A percentile compares a stretch with the other conserved stretches of the same genome.
These are phyloP conservation scores for Sporothrix brunneoviolacea DNA, from an alignment of 2,329 filamentous ascomycete species.

Conservation along the genomic window DNA sequence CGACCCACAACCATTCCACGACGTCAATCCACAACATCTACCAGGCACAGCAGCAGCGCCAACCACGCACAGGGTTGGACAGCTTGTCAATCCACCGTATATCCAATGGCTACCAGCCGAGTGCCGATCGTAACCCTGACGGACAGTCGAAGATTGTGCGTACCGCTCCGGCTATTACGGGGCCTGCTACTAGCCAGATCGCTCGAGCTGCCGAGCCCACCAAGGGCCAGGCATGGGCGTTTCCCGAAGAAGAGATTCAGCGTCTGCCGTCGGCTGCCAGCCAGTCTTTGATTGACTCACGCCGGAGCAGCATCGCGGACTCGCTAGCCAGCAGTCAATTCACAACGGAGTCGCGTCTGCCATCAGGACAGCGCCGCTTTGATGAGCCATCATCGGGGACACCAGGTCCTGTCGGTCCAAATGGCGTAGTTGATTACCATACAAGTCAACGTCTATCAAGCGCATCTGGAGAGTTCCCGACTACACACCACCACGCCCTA, in stretches of 20 bases:
- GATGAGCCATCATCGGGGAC: conserved; percentile 64
- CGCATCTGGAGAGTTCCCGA: conserved; percentile 48
- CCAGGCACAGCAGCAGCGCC: conserved; percentile 60
- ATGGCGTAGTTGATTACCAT: conserved; percentile 39
- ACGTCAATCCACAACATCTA: conserved; percentile 67
- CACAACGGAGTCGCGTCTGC: conserved; percentile 65
- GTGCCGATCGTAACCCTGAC: conserved; percentile 51
- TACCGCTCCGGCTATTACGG: conserved; percentile 70
- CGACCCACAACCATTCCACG: conserved; percentile 70
- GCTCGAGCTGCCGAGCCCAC: conserved; percentile 70
- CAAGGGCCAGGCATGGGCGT: conserved; percentile 78
- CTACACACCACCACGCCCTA: conserved; percentile 66
- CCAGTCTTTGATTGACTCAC: conserved; percentile 53
- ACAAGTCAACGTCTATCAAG: conserved; percentile 38
- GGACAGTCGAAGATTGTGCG: conserved; percentile 46
- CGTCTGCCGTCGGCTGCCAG: conserved; percentile 40
- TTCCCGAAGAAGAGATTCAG: conserved; percentile 65
- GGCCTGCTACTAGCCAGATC: conserved; percentile 57
- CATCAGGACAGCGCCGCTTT: conserved; percentile 63
- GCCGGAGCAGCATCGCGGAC: conserved; percentile 69
- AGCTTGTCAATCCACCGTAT: conserved; percentile 50
- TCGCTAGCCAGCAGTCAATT: conserved; percentile 75
- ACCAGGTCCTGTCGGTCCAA: conserved; percentile 61
- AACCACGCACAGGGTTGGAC: conserved; percentile 48
- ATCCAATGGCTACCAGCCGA: conserved; percentile 59